Percentiles rank a stretch among this genome's conserved stretches.
Evolutionary conservation across 352 stramenopile genomes (phyloP).

Genomic region (Phytophthora macrochlamydospora): DNA sequence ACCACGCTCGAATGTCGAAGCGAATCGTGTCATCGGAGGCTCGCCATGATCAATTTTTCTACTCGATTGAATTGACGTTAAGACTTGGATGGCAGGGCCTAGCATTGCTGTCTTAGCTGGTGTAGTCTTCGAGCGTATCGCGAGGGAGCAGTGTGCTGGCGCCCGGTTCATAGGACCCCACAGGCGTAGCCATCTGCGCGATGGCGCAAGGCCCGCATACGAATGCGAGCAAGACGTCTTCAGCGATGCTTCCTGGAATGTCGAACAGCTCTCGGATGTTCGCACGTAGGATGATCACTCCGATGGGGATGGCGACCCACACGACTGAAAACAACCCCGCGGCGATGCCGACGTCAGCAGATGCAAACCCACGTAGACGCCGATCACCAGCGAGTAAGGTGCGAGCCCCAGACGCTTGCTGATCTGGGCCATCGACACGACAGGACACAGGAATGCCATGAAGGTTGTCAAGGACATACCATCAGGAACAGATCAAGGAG

Average conservation of each 20-base stretch:
- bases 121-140: neutral
- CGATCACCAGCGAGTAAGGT: conserved; percentile 20
- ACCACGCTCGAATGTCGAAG: too few species aligned
- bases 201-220: conserved; percentile 52
- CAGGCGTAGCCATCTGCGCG: conserved; percentile 59
- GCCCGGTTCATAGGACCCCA: conserved; percentile 6
- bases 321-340: neutral
- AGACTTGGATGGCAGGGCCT: too few species aligned
- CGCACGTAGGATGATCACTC: neutral
- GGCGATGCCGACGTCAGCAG: neutral
- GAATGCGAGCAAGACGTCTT: conserved; percentile 40
- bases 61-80: neutral
- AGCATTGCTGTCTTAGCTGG: neutral
- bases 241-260: conserved; percentile 42
- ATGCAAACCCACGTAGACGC: too few species aligned
- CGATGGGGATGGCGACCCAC: neutral
- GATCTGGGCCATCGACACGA: conserved; percentile 41
- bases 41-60: too few species aligned
- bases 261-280: conserved; percentile 49
- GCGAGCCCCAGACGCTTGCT: conserved; percentile 29
- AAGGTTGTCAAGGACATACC: conserved; percentile 9
- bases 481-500: too few species aligned
- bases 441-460: conserved; percentile 41
- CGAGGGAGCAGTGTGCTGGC: neutral
- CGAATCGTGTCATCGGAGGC: too few species aligned